Evolutionary conservation across 2,329 filamentous ascomycete genomes (phyloP).

Genomic region (Fusarium sp.): DNA sequence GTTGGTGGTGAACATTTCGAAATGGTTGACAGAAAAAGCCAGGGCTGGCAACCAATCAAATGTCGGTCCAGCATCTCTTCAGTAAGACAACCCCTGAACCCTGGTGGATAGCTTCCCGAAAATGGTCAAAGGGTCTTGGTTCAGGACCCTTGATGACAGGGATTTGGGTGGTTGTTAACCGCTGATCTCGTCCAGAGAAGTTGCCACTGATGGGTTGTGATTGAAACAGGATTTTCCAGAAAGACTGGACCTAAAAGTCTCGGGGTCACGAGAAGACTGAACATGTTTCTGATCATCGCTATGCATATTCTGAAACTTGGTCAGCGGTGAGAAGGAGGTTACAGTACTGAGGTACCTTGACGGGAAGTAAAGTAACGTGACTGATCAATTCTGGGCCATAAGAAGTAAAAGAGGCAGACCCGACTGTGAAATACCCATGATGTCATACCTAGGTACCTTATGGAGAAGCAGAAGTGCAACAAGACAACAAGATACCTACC

Average conservation of each 20-base stretch:
- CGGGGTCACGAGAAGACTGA: conserved; percentile 21
- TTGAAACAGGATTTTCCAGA: conserved; percentile 41
- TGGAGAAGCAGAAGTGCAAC: background rate
- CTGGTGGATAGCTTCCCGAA: conserved; percentile 10
- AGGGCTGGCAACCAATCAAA: conserved; percentile 39
- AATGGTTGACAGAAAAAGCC: conserved; percentile 17
- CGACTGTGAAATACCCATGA: conserved; percentile 8
- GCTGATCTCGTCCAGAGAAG: conserved; percentile 40
- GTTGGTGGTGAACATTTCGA: conserved; percentile 27
- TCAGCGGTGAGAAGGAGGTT: background rate
- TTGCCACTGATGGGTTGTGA: conserved; percentile 28
- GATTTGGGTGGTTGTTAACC: conserved; percentile 31
- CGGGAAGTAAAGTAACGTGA: too few relatives aligned
- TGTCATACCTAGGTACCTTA: conserved; percentile 19
- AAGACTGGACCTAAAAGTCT: background rate
- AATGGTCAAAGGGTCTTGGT: conserved; percentile 29
- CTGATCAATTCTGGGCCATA: too few relatives aligned
- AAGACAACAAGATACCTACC: background rate
- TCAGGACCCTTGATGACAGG: conserved; percentile 22
- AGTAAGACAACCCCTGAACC: conserved; percentile 26
- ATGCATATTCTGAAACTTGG: conserved; percentile 42
- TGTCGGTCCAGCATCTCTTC: conserved; percentile 5
- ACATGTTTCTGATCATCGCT: conserved; percentile 33
- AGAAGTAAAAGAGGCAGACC: too few relatives aligned
- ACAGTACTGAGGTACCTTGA: too few relatives aligned